phyloP scores from a whole-genome alignment of 2,329 filamentous ascomycete genomes.

The Colletotrichum tamarilloi region DNA sequence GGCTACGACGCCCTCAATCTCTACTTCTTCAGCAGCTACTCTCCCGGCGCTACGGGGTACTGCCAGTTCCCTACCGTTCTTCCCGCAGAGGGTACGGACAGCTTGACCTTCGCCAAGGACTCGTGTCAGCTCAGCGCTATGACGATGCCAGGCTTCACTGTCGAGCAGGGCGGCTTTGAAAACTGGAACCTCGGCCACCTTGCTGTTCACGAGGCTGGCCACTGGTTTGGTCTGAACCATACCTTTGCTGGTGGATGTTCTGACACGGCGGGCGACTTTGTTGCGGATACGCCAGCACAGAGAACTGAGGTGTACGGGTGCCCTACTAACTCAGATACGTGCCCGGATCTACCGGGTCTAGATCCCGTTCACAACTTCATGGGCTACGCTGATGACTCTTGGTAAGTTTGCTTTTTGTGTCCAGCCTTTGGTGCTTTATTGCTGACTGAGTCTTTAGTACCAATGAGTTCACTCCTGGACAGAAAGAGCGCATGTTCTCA shows the following conservation, averaged over 20 bases:
- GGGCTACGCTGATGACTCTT: conserved; percentile 48
- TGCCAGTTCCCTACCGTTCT: conserved; percentile 54
- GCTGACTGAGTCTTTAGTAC: neutral
- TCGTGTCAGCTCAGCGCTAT: conserved; percentile 29
- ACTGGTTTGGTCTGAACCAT: conserved; percentile 57
- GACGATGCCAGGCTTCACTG: conserved; percentile 31
- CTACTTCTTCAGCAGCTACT: conserved; percentile 55
- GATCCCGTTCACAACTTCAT: conserved; percentile 42
- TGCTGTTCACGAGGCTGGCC: conserved; percentile 52
- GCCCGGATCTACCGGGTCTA: conserved; percentile 37
- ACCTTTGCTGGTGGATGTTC: conserved; percentile 51
- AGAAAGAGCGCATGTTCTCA: conserved; percentile 50
- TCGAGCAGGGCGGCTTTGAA: conserved; percentile 25
- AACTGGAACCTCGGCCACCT: conserved; percentile 39
- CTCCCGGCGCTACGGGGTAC: conserved; percentile 52
- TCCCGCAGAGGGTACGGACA: neutral
- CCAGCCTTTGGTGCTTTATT: neutral
- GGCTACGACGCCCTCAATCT: conserved; percentile 56
- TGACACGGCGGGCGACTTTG: conserved; percentile 45
- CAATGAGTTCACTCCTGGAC: conserved; percentile 54
- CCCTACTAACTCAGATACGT: conserved; percentile 37
- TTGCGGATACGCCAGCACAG: conserved; percentile 52
- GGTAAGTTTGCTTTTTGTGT: conserved; percentile 1
- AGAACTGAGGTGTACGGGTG: conserved; percentile 38
- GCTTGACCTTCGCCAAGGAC: conserved; percentile 16